These are phyloP conservation scores for Datisca glomerata DNA, from an alignment of 306 rosid genomes.

Conservation along the genomic window DNA sequence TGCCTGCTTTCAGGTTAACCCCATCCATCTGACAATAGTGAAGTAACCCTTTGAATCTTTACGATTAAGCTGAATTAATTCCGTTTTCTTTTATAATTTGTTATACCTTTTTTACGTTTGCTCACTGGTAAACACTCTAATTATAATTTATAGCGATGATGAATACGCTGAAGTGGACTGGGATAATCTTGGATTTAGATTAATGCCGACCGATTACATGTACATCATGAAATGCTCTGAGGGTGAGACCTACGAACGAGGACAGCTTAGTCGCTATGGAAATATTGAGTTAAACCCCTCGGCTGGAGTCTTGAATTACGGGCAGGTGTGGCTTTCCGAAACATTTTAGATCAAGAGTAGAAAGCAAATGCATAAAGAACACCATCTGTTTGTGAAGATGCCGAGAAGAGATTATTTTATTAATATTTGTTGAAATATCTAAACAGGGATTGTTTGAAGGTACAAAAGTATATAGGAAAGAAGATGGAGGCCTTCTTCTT, in stretches of 20 bases:
- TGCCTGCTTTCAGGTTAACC: too few relatives aligned
- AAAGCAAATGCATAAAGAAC: too few relatives aligned
- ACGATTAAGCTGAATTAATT: too few relatives aligned
- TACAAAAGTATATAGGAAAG: conserved; percentile 66
- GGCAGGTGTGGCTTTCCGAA: conserved; percentile 40
- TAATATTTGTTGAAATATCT: conserved; percentile 1
- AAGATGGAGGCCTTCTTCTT: conserved; percentile 51
- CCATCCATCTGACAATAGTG: too few relatives aligned
- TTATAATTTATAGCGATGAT: conserved; percentile 27
- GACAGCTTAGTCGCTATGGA: conserved; percentile 46
- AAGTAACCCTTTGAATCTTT: too few relatives aligned
- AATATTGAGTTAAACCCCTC: conserved; percentile 70
- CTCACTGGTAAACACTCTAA: too few relatives aligned
- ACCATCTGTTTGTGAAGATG: not conserved
- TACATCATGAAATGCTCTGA: conserved; percentile 31
- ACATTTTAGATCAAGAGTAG: not conserved
- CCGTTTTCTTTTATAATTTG: too few relatives aligned
- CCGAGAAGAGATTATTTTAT: not conserved
- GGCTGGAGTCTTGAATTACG: conserved; percentile 80
- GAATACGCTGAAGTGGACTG: conserved; percentile 55
- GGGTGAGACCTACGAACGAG: conserved; percentile 36
- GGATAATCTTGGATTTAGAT: conserved; percentile 73
- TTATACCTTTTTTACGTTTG: too few relatives aligned
- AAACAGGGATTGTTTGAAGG: conserved; percentile 81
- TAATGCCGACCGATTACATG: conserved; percentile 69